These are phyloP conservation scores for Mucor circinelloides DNA, from an alignment of 371 early-diverging fungal species.

Conservation along the genomic window DNA sequence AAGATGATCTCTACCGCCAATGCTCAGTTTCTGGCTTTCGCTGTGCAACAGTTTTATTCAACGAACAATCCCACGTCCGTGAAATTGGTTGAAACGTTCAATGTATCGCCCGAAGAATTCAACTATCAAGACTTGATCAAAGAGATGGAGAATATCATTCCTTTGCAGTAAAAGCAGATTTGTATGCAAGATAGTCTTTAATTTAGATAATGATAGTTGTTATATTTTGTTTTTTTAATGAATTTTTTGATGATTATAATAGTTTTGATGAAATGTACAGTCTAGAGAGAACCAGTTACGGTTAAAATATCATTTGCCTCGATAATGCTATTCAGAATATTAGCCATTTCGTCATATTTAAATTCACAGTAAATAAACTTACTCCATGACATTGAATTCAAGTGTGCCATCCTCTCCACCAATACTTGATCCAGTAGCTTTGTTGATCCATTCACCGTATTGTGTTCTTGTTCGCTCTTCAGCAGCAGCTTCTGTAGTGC, in stretches of 20 bases:
- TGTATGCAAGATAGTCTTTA: not conserved
- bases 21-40: constrained; percentile 81
- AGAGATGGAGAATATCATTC: constrained; percentile 43
- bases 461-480: constrained; percentile 44
- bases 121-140: constrained; percentile 72
- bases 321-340: constrained; percentile 54
- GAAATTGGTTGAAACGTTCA: constrained; percentile 73
- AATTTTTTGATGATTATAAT: constrained; percentile 1
- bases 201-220: not conserved
- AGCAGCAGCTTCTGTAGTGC: constrained; percentile 15
- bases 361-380: constrained; percentile 28
- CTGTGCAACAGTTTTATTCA: constrained; percentile 85
- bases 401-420: constrained; percentile 60
- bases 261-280: constrained; percentile 14
- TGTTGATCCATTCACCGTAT: constrained; percentile 65
- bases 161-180: not conserved
- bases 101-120: constrained; percentile 71
- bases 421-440: constrained; percentile 54
- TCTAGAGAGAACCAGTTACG: constrained; percentile 68
- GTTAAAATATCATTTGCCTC: constrained; percentile 78
- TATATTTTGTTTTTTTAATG: not conserved
- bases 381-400: constrained; percentile 65
- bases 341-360: not conserved
- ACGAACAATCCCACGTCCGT: constrained; percentile 67
- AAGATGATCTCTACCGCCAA: constrained; percentile 61